A percentile compares a stretch with the other conserved stretches of the same genome.
Conservation (phyloP, 23 red algal genomes). For the Gracilaria domingensis region DNA sequence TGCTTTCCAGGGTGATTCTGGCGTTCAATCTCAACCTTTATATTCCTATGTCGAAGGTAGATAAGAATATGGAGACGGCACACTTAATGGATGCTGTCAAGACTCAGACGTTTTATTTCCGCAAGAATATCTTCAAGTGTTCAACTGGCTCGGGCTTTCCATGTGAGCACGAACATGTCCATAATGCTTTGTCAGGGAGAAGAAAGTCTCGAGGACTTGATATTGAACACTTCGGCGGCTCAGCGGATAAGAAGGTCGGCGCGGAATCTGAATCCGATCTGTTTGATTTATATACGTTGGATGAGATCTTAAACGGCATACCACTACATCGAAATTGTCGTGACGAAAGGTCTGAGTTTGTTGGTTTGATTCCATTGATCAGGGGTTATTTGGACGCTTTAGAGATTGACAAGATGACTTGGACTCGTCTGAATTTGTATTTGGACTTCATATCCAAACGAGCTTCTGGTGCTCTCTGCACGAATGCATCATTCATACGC, state of each 20-base stretch:
- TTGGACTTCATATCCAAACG: constrained; percentile 92
- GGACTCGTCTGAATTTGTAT: constrained; percentile 72
- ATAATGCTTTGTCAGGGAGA: constrained; percentile 61
- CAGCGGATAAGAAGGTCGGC: constrained; percentile 12
- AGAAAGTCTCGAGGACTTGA: constrained; percentile 53
- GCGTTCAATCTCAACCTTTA: constrained; percentile 99
- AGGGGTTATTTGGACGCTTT: constrained; percentile 92
- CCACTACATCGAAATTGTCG: constrained; percentile 55
- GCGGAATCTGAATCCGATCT: constrained; percentile 83
- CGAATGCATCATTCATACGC: constrained; percentile 86
- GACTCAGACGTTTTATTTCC: constrained; percentile 79
- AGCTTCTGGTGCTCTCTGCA: constrained; percentile 74
- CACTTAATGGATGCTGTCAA: constrained; percentile 75
- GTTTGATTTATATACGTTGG: constrained; percentile 81
- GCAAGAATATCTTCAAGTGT: constrained; percentile 88
- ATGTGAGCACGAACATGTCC: constrained; percentile 85
- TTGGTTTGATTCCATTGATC: constrained; percentile 95
- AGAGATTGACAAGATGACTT: constrained; percentile 58
- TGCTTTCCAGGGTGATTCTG: constrained; percentile 95
- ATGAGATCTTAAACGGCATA: constrained; percentile 99
- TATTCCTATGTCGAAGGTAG: constrained; percentile 93
- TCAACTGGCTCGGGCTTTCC: constrained; percentile 70
- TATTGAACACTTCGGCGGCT: constrained; percentile 44
- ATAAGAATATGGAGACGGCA: constrained; percentile 91
- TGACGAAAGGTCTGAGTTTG: constrained; percentile 71